Evolutionary conservation across 495 filamentous ascomycete species (phyloP).

Genomic region (Penicillium robsamsonii): DNA sequence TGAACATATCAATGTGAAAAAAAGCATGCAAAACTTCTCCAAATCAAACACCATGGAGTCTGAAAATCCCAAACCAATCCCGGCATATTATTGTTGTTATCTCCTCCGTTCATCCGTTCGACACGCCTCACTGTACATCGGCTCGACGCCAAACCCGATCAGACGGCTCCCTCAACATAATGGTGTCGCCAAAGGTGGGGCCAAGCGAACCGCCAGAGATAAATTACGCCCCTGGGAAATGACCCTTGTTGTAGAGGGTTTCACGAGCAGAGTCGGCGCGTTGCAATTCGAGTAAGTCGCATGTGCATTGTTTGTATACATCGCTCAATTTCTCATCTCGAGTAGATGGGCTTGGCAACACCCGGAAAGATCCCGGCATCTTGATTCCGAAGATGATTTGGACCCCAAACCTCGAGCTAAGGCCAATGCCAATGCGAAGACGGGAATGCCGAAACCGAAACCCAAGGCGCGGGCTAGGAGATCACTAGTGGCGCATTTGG

Average conservation of each 20-base stretch:
- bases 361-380: conserved; percentile 69
- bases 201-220: conserved; percentile 63
- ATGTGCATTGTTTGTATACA: conserved; percentile 6
- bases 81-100: conserved; percentile 78
- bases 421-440: conserved; percentile 10
- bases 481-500: conserved; percentile 61
- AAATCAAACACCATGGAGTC: conserved; percentile 14
- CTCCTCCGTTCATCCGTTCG: conserved; percentile 77
- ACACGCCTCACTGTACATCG: conserved; percentile 71
- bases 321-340: conserved; percentile 10
- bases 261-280: conserved; percentile 80
- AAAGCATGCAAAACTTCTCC: not conserved
- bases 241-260: conserved; percentile 81
- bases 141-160: conserved; percentile 82
- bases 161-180: conserved; percentile 89
- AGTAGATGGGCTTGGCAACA: conserved; percentile 91
- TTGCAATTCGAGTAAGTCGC: conserved; percentile 89
- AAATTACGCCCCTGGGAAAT: conserved; percentile 90
- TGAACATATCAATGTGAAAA: not conserved
- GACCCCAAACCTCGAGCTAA: conserved; percentile 32
- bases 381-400: conserved; percentile 51
- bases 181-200: conserved; percentile 74
- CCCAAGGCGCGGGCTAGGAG: conserved; percentile 49
- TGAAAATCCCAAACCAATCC: conserved; percentile 51
- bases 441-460: conserved; percentile 27